Percentiles rank a stretch among this genome's conserved stretches.
Conservation (phyloP, 2,329 filamentous ascomycete genomes). For the Mollisiaceae sp. region DNA sequence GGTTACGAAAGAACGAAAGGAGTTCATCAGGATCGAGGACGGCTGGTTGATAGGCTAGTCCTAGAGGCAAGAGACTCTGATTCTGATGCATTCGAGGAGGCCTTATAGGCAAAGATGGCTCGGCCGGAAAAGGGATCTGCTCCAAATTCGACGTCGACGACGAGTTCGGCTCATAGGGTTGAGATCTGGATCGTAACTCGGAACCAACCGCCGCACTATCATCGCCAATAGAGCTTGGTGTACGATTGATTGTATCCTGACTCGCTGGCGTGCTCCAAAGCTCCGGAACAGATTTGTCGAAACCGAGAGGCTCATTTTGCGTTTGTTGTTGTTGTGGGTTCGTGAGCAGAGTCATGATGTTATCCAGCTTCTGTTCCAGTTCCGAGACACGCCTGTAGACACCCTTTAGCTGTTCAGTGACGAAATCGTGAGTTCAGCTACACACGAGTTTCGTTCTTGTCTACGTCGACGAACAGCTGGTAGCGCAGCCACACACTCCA, state of each 20-base stretch:
- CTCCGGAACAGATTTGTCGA: neutral
- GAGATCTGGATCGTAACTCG: neutral
- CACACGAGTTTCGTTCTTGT: neutral
- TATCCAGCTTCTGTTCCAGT: conserved; percentile 11
- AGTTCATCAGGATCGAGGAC: neutral
- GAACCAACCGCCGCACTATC: neutral
- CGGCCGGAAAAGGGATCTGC: neutral
- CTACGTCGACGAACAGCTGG: conserved; percentile 9
- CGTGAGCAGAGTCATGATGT: conserved; percentile 1
- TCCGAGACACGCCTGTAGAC: neutral
- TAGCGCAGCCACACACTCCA: neutral
- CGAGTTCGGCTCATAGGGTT: neutral
- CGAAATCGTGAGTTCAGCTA: neutral
- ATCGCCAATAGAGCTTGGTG: neutral
- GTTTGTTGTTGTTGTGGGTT: neutral
- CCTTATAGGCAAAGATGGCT: neutral
- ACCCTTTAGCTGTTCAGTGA: neutral
- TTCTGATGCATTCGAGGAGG: neutral
- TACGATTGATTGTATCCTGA: neutral
- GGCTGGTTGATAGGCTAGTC: neutral
- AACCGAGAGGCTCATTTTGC: neutral
- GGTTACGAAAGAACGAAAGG: conserved; percentile 4
- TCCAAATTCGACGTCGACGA: conserved; percentile 2
- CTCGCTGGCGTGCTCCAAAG: neutral
- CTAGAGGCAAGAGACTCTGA: neutral